phyloP scores from a whole-genome alignment of 2,329 filamentous ascomycete genomes.

The Rosellinia necatrix region DNA sequence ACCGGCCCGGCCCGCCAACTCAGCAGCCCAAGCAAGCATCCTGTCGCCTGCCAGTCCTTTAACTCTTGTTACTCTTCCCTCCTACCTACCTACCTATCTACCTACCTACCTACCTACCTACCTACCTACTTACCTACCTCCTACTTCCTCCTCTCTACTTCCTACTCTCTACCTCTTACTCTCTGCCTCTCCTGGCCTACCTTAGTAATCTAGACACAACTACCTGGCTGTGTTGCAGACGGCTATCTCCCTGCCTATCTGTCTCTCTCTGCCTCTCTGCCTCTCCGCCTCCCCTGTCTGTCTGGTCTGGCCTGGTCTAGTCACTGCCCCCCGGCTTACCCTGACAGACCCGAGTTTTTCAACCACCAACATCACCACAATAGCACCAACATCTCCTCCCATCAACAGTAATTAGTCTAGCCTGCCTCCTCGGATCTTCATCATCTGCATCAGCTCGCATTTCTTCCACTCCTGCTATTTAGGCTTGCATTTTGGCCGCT shows the following conservation, averaged over 20 bases:
- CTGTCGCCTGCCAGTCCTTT: slow-evolving; percentile 9
- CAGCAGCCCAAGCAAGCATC: slow-evolving; percentile 3
- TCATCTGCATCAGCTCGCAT: neutral
- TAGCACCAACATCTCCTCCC: no score
- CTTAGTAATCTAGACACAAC: no score
- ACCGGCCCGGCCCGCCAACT: neutral
- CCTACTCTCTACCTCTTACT: neutral
- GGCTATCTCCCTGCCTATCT: neutral
- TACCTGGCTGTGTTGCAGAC: no score
- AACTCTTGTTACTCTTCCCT: neutral
- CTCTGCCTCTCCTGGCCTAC: neutral
- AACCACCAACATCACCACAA: neutral
- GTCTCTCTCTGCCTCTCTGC: neutral
- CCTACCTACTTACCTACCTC: neutral
- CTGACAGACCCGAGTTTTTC: no score
- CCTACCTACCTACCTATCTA: neutral
- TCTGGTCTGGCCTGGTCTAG: no score
- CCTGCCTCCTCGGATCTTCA: neutral
- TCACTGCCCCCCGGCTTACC: no score
- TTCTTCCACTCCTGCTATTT: neutral
- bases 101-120: neutral
- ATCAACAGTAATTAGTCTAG: neutral
- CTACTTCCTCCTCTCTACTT: neutral
- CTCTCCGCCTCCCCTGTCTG: no score
- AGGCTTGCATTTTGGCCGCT: neutral